Conservation (phyloP, 441 rosid species). For the Gossypium trilobum region DNA sequence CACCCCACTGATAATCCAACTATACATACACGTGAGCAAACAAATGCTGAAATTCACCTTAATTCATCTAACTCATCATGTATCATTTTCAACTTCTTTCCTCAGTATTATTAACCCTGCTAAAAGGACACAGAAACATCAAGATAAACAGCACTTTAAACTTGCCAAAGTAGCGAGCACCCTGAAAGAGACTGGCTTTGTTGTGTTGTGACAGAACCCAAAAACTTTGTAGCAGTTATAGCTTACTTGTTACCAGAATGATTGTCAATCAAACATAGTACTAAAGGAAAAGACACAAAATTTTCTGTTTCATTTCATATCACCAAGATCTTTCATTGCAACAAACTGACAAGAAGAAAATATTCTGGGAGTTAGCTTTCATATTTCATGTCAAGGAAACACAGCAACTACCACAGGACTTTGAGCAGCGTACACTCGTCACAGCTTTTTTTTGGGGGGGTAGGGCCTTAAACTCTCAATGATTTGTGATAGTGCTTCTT, state of each 20-base stretch:
- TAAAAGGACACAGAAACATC: neutral
- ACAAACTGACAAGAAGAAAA: constrained; percentile 18
- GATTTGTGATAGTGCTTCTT: neutral
- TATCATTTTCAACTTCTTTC: neutral
- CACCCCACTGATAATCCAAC: neutral
- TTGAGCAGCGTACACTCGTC: neutral
- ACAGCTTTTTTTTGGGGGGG: neutral
- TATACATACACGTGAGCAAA: too few relatives aligned
- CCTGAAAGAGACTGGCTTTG: neutral
- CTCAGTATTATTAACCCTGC: neutral
- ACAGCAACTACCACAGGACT: neutral
- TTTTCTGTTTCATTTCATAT: constrained; percentile 1
- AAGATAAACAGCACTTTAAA: neutral
- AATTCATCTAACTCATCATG: too few relatives aligned
- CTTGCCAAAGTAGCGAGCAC: neutral
- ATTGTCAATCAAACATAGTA: constrained; percentile 13
- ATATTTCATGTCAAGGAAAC: constrained; percentile 12
- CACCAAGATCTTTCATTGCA: constrained; percentile 14
- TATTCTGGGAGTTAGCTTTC: neutral
- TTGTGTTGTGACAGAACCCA: neutral
- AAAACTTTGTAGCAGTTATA: neutral
- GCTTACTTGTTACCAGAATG: constrained; percentile 7
- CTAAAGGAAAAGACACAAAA: constrained; percentile 16
- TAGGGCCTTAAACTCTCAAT: neutral
- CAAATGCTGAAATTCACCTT: too few relatives aligned